Evolutionary conservation across 805 yeast genomes (phyloP).

Genomic region (Zygoascus tannicola): DNA sequence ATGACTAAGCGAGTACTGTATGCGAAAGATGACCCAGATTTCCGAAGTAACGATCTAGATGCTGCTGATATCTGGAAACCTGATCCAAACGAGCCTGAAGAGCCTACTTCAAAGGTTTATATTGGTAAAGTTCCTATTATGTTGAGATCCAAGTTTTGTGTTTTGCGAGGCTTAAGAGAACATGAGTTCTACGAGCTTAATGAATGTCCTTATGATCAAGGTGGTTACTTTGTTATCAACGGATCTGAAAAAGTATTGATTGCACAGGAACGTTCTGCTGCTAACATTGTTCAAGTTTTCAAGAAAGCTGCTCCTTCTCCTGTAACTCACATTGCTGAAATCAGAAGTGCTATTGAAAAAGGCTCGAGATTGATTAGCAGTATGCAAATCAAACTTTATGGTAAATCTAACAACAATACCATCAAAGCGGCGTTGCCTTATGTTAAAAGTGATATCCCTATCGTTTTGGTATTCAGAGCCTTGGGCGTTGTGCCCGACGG

Average conservation of each 20-base stretch:
- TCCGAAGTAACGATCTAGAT: conserved; percentile 27
- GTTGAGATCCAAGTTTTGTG: conserved; percentile 94
- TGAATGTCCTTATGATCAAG: conserved; percentile 99
- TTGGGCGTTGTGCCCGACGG: conserved; percentile 98
- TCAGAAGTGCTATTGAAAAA: conserved; percentile 91
- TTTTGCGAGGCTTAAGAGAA: conserved; percentile 80
- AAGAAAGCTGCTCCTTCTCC: conserved; percentile 97
- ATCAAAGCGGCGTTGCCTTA: conserved; percentile 95
- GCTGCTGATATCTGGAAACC: conserved; percentile 52
- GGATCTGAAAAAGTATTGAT: conserved; percentile 97
- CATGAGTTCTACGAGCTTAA: conserved; percentile 90
- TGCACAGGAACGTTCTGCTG: conserved; percentile 98
- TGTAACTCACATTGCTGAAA: conserved; percentile 90
- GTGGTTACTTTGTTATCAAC: conserved; percentile 96
- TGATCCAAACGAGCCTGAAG: conserved; percentile 51
- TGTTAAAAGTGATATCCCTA: conserved; percentile 93
- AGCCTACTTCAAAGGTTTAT: conserved; percentile 69
- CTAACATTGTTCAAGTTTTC: conserved; percentile 96
- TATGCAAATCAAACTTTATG: conserved; percentile 85
- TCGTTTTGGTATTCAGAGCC: conserved; percentile 94
- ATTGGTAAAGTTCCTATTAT: conserved; percentile 97
- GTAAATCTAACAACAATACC: conserved; percentile 68
- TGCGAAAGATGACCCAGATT: conserved; percentile 39
- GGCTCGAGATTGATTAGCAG: conserved; percentile 93
- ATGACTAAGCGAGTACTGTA: conserved; percentile 84